Evolutionary conservation across 495 filamentous ascomycete genomes (phyloP).

Genomic region (Umbilicaria muhlenbergii): DNA sequence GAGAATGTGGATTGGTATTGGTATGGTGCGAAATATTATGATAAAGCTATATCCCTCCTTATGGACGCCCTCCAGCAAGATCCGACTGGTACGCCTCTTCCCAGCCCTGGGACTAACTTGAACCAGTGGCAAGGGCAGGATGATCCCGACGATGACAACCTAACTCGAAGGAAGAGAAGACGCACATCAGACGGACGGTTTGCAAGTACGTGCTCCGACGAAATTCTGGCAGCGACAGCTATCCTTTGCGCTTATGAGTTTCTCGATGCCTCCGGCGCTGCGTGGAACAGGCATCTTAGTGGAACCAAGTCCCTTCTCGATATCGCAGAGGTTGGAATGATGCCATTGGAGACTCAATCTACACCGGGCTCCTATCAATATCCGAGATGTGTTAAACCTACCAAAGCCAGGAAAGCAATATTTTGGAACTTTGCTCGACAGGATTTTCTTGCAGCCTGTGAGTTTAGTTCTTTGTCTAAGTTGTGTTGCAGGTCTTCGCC

Average conservation of each 20-base stretch:
- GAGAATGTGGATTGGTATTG: constrained; percentile 36
- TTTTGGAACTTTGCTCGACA: constrained; percentile 55
- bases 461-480: constrained; percentile 13
- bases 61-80: constrained; percentile 40
- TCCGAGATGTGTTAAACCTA: constrained; percentile 20
- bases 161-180: constrained; percentile 24
- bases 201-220: constrained; percentile 36
- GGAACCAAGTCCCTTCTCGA: constrained; percentile 48
- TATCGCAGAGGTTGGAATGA: constrained; percentile 47
- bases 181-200: constrained; percentile 24
- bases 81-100: constrained; percentile 19
- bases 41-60: constrained; percentile 44
- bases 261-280: constrained; percentile 40
- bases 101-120: constrained; percentile 22
- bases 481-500: not conserved
- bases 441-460: constrained; percentile 48
- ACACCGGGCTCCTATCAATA: constrained; percentile 17
- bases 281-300: constrained; percentile 49
- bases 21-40: constrained; percentile 45
- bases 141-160: constrained; percentile 17
- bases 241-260: constrained; percentile 52
- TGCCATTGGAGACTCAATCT: constrained; percentile 32
- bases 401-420: constrained; percentile 39
- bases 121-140: constrained; percentile 25
- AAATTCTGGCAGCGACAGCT: constrained; percentile 44